Base-by-base conservation (phyloP, 1,284 basidiomycete genomes). In the Heimioporus punctisporus region DNA sequence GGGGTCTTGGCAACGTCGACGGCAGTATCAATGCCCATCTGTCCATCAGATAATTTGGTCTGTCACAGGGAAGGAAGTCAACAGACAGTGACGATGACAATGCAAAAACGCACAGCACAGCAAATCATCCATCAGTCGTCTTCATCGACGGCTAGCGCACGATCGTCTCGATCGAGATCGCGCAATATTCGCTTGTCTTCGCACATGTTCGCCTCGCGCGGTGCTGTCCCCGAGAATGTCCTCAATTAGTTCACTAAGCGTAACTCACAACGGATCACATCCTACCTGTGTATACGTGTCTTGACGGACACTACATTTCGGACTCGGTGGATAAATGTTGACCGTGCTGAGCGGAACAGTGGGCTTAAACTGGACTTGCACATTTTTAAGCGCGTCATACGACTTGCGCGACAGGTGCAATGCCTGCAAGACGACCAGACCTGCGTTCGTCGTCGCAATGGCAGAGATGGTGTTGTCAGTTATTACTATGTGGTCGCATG, bases 401-500 rank as follows among this genome's bases (percentile, higher is more conserved):
- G 85, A 80, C 61, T 83, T 82, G 27, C 82, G 81, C 34, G 98
- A 80, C 27, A 97, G 79, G 55, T 95, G 88, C 15, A 98, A 74
- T 0, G 95, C 92, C 73, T 98, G 96, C 47, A 98, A 80, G 19
- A 98, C 95, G 62, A 98, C 93, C 34, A 97, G 78, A 0, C 96
- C 97, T 0, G 97, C 97, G 71, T 99, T 99, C 10, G 97, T 99
- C 1, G 97, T 98, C 3, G 97, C 97, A 62, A 99, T 98, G 3
- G 97, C 97, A 1, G 97, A 97, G 59, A 97, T 98, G 70, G 99
- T 99, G 75, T 99, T 99, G 14, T 97, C 97, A 0, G 97, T 97
- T 93, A 98, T 98, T 76, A 98, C 95, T 95, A 26, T 23, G n/a
- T n/a, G n/a, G n/a, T n/a, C n/a, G n/a, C n/a, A n/a, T n/a, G n/a